Conservation (phyloP, 805 yeast genomes). For the Saccharomyces mikatae region DNA sequence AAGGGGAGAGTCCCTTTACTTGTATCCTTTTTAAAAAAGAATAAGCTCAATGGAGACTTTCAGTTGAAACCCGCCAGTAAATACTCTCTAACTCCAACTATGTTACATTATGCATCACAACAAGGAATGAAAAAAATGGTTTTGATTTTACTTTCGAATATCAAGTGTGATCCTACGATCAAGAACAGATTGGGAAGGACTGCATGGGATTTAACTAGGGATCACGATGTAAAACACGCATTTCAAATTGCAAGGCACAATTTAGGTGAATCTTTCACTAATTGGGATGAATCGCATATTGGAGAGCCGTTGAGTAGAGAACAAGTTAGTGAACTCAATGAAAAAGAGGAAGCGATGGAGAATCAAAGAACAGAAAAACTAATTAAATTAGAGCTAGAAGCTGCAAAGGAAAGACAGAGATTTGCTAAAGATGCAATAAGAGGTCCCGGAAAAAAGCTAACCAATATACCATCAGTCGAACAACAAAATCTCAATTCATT, state of each 20-base stretch:
- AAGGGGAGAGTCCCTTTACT: slow-evolving; percentile 74
- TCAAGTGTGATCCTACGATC: slow-evolving; percentile 65
- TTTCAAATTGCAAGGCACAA: slow-evolving; percentile 62
- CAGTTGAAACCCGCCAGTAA: slow-evolving; percentile 46
- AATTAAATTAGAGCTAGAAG: slow-evolving; percentile 20
- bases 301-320: slow-evolving; percentile 52
- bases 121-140: slow-evolving; percentile 63
- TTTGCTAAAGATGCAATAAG: slow-evolving; percentile 15
- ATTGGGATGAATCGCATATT: slow-evolving; percentile 65
- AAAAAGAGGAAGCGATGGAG: slow-evolving; percentile 32
- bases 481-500: slow-evolving; percentile 50
- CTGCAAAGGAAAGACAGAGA: slow-evolving; percentile 22
- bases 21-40: slow-evolving; percentile 49
- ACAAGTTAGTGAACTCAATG: slow-evolving; percentile 40
- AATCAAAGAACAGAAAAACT: slow-evolving; percentile 34
- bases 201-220: slow-evolving; percentile 58
- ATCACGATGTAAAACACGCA: slow-evolving; percentile 38
- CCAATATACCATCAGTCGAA: slow-evolving; percentile 17
- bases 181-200: slow-evolving; percentile 49
- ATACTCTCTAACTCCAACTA: slow-evolving; percentile 55
- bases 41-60: slow-evolving; percentile 48
- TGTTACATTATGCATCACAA: slow-evolving; percentile 70
- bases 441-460: slow-evolving; percentile 34
- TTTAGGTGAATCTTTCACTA: slow-evolving; percentile 60
- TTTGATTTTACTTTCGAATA: slow-evolving; percentile 44